Conservation (phyloP, 306 rosid genomes). For the Dalbergia cultrata region DNA sequence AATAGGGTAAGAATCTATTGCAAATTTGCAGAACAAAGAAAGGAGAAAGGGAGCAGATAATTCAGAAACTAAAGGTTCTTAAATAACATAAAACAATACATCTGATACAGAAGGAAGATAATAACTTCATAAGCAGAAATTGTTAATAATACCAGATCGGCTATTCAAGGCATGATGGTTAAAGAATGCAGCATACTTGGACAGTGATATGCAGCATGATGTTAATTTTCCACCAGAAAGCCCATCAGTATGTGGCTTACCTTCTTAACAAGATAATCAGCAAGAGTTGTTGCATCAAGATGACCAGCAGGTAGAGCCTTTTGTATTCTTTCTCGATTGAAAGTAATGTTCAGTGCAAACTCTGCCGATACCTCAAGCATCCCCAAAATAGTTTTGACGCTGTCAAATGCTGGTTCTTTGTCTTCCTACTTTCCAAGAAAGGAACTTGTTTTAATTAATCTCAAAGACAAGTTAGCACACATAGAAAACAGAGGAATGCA, state of each 20-base stretch:
- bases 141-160: no score
- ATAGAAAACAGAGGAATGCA: constrained; percentile 26
- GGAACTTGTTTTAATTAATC: constrained; percentile 17
- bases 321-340: constrained; percentile 78
- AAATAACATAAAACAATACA: constrained; percentile 1
- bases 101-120: constrained; percentile 19
- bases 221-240: constrained; percentile 23
- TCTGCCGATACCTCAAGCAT: constrained; percentile 98
- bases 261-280: constrained; percentile 97
- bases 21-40: constrained; percentile 24
- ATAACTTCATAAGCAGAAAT: background rate
- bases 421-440: constrained; percentile 75
- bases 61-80: constrained; percentile 9
- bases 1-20: background rate
- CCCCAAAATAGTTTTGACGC: constrained; percentile 89
- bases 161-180: no score
- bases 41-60: background rate
- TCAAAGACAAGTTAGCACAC: background rate
- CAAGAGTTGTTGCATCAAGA: constrained; percentile 99
- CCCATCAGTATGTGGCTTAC: constrained; percentile 48
- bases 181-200: constrained; percentile 6
- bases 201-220: background rate
- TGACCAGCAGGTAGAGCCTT: constrained; percentile 92
- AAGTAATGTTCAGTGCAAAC: constrained; percentile 85
- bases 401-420: constrained; percentile 96